phyloP scores from a whole-genome alignment of 2,329 filamentous ascomycete species.

The Botrytis elliptica region DNA sequence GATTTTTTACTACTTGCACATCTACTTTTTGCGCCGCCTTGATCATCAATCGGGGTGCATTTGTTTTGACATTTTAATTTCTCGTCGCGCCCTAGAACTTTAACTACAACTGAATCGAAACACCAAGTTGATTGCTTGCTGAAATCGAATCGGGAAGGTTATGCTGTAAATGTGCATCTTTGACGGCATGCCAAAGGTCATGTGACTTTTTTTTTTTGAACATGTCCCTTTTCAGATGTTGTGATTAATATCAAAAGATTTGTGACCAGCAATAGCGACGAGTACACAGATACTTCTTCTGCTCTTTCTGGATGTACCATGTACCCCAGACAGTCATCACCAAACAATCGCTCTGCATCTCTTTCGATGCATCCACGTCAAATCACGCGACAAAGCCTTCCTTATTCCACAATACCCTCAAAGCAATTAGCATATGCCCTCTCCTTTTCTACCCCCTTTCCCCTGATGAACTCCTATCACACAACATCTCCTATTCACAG shows the following conservation, averaged over 20 bases:
- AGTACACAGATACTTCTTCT: background rate
- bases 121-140: background rate
- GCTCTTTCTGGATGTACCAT: background rate
- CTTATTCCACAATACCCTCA: background rate
- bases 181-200: background rate
- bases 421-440: background rate
- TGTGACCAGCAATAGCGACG: background rate
- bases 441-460: background rate
- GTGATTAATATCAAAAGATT: background rate
- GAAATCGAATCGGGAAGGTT: background rate
- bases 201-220: background rate
- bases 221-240: background rate
- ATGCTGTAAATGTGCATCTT: background rate
- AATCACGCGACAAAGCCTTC: background rate
- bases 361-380: background rate
- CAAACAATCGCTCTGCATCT: background rate
- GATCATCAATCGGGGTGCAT: background rate
- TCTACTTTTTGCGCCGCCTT: background rate
- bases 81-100: background rate
- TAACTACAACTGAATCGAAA: too few species aligned
- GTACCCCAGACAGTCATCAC: background rate
- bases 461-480: background rate
- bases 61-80: background rate
- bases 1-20: background rate
- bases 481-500: slow-evolving; percentile 3